Base-by-base conservation (phyloP, 306 rosid genomes). In the Cajanus cajan region DNA sequence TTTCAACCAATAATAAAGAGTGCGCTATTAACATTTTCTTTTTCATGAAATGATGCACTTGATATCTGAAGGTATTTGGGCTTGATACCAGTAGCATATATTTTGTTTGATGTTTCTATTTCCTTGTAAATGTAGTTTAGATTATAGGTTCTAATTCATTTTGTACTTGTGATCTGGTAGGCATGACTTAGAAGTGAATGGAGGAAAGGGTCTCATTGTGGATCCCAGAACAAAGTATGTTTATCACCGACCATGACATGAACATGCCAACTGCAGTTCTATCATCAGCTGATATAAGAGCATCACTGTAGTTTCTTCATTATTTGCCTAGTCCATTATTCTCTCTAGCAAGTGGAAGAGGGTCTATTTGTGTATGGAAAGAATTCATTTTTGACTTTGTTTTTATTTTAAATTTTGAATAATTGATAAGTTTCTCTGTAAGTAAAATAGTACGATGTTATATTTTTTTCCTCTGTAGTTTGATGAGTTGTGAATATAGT, bases 111-210 rank as follows among this genome's bases (percentile, higher is more conserved):
- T 33, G 15, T 62, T 37, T 33, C 34, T 24, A n/a, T 36, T n/a
- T n/a, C n/a, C n/a, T n/a, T n/a, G n/a, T n/a, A n/a, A n/a, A n/a
- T n/a, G n/a, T n/a, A n/a, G n/a, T n/a, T n/a, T n/a, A n/a, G n/a
- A n/a, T n/a, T n/a, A n/a, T n/a, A n/a, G n/a, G n/a, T n/a, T n/a
- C n/a, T n/a, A n/a, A n/a, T n/a, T n/a, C n/a, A n/a, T n/a, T n/a
- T n/a, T n/a, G n/a, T n/a, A n/a, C n/a, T n/a, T 51, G 11, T 59
- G n/a, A 80, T 78, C 22, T 67, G 12, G 50, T 85, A 95, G 99
- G 97, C 98, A 95, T 57, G 99, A 95, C 89, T 83, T 93, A 66
- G 99, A 93, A 84, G 99, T 95, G 78, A 95, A 93, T 69, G 99
- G 99, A 84, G 99, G 98, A 82, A 95, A 93, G 85, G 96, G 98